Percentiles rank a stretch among this genome's conserved stretches.
phyloP scores from a whole-genome alignment of 352 stramenopile species.

The Phytophthora foliorum region DNA sequence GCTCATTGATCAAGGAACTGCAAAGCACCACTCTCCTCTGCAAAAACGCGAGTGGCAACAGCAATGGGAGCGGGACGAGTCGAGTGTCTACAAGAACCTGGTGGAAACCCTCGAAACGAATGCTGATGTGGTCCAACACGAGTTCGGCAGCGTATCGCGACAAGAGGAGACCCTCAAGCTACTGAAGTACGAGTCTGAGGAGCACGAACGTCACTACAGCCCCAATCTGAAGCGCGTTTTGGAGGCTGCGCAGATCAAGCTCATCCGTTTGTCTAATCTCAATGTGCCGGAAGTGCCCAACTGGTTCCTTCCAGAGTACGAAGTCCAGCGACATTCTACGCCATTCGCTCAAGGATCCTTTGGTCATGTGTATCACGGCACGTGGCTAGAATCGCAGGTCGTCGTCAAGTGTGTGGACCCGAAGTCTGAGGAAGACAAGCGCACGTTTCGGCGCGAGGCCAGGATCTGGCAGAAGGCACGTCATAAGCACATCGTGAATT shows the following conservation, averaged over 20 bases:
- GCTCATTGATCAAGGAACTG: constrained; percentile 1
- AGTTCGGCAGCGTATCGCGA: background rate
- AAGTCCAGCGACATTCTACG: constrained; percentile 16
- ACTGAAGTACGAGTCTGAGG: constrained; percentile 21
- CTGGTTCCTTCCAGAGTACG: constrained; percentile 32
- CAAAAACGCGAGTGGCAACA: constrained; percentile 1
- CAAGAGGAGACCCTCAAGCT: constrained; percentile 21
- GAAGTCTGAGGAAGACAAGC: constrained; percentile 17
- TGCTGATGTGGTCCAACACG: background rate
- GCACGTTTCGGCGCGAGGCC: constrained; percentile 27
- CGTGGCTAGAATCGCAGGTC: constrained; percentile 25
- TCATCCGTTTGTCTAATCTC: constrained; percentile 5
- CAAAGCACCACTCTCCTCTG: background rate
- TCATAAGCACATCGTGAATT: constrained; percentile 30
- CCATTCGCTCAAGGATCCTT: constrained; percentile 22
- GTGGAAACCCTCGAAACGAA: constrained; percentile 2
- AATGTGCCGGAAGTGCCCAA: constrained; percentile 4
- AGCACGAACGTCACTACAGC: constrained; percentile 20
- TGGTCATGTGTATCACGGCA: constrained; percentile 20
- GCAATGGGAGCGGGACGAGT: constrained; percentile 19
- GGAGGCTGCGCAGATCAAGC: background rate
- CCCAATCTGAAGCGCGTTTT: constrained; percentile 9
- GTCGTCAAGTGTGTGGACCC: constrained; percentile 33
- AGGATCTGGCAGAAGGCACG: constrained; percentile 25
- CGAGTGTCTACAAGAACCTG: constrained; percentile 10